Conservation (phyloP, 768 basidiomycete genomes). For the Lactifluus pinguis region DNA sequence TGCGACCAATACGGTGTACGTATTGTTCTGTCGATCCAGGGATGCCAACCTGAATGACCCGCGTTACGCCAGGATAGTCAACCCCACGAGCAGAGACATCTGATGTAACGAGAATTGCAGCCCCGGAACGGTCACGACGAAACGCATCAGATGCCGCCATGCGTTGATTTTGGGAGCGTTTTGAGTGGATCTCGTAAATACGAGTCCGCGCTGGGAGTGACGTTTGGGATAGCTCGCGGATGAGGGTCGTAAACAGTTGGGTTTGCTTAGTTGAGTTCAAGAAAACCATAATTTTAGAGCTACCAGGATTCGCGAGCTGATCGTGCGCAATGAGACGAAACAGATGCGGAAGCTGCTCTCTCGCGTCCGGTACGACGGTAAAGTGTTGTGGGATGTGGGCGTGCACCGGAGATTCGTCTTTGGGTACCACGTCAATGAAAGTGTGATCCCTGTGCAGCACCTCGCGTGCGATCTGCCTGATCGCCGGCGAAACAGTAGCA, state of each 20-base stretch:
- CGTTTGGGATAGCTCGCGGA: conserved; percentile 40
- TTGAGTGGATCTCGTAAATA: conserved; percentile 80
- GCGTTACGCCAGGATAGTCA: conserved; percentile 82
- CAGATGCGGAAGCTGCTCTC: conserved; percentile 70
- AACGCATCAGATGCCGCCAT: conserved; percentile 50
- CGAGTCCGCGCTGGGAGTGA: conserved; percentile 48
- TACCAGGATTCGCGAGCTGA: conserved; percentile 58
- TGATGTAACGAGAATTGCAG: conserved; percentile 68
- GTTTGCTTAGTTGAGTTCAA: conserved; percentile 80
- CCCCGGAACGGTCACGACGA: conserved; percentile 40
- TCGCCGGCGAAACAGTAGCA: conserved; percentile 68
- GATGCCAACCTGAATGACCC: conserved; percentile 86
- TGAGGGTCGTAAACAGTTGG: conserved; percentile 56
- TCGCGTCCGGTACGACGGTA: conserved; percentile 58
- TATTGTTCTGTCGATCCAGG: conserved; percentile 65
- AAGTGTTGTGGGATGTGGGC: conserved; percentile 74
- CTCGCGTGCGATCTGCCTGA: conserved; percentile 59
- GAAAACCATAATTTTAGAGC: conserved; percentile 77
- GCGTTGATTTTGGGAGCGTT: conserved; percentile 51
- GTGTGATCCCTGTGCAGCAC: conserved; percentile 51
- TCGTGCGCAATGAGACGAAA: conserved; percentile 80
- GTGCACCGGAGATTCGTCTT: conserved; percentile 55
- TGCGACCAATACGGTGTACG: conserved; percentile 79
- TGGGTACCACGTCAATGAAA: conserved; percentile 66
- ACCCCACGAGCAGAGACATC: conserved; percentile 86